phyloP scores from a whole-genome alignment of 2,329 filamentous ascomycete genomes.

The Cladophialophora immunda region DNA sequence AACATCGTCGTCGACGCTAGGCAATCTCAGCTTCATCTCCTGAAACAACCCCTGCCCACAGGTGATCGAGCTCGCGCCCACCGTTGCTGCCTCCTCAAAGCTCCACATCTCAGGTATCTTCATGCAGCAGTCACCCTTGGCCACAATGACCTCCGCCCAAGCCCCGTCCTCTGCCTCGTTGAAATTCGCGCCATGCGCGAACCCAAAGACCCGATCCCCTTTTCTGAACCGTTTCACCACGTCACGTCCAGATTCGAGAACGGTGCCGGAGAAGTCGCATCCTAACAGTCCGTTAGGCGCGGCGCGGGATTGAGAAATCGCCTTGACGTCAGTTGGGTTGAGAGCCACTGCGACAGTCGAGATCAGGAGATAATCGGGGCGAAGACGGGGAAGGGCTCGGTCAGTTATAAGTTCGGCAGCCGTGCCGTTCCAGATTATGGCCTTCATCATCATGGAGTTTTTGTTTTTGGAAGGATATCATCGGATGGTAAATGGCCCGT shows the following conservation, averaged over 20 bases:
- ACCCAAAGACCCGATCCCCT: conserved; percentile 63
- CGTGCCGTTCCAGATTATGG: conserved; percentile 45
- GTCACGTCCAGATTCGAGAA: conserved; percentile 59
- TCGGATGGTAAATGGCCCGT: no score
- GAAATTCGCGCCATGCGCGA: conserved; percentile 57
- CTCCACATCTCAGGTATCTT: conserved; percentile 58
- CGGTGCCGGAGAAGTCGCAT: conserved; percentile 62
- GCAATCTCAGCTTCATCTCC: conserved; percentile 39
- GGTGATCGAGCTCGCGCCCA: conserved; percentile 62
- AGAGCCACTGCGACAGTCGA: conserved; percentile 60
- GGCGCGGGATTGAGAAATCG: conserved; percentile 44
- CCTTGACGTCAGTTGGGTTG: conserved; percentile 66
- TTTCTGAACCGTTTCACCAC: conserved; percentile 58
- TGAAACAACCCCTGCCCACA: conserved; percentile 56
- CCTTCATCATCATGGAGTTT: no score
- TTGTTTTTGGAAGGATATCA: no score
- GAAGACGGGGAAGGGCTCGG: conserved; percentile 23
- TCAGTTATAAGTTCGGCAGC: conserved; percentile 43
- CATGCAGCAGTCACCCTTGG: conserved; percentile 59
- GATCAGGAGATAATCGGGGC: conserved; percentile 58
- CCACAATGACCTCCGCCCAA: conserved; percentile 63
- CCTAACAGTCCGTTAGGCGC: conserved; percentile 55
- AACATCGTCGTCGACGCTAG: conserved; percentile 18
- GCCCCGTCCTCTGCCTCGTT: conserved; percentile 56
- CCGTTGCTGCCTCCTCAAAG: conserved; percentile 62